Evolutionary conservation across 2,329 filamentous ascomycete species (phyloP), one percentile per base, ranked within the genome.

Genomic region (Fusarium acutatum): DNA sequence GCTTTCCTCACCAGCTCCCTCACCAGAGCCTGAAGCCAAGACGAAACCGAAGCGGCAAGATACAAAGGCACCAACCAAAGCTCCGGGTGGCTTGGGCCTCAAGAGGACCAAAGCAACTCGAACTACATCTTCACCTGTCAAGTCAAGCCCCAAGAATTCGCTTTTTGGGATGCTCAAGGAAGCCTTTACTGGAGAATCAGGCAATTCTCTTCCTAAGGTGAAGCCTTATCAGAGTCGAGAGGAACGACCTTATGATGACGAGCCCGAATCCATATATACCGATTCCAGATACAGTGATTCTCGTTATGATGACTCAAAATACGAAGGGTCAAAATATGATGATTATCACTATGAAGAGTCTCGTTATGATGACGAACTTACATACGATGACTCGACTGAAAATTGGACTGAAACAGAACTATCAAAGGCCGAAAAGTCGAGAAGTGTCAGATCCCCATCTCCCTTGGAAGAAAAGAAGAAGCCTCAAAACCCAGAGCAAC

Each of bases 111-210:
- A 85, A 47, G 89, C 90, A 28, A 90, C 87, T 35, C 86, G 88
- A 72, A 84, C 78, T 65, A 77, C 83, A 5, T 82, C 87, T 3
- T 86, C 88, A 11, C 86, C 88, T 2, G 60, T 84, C 12, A 91
- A 88, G 76, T 71, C 83, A 0, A 80, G 77, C 5, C 77, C 77
- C 18, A 90, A 87, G 76, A 84, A 84, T 40, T 87, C 87, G 1
- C 84, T 92, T 60, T 85, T 90, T 28, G 90, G 90, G 44, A 86
- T 86, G 50, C 80, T 92, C 14, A 88, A 88, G 60, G 89, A 90
- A 68, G 90, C 89, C 7, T 92, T 92, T 75, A 86, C 86, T 43
- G 90, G 90, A 35, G 89, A 92, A 77, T 91, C 90, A 5, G 84
- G 80, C 7, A 83, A 83, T 15, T 83, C 86, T 65, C 81, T 82